Evolutionary conservation across 148 eudicot genomes (phyloP).

Genomic region (Cornus kousa): DNA sequence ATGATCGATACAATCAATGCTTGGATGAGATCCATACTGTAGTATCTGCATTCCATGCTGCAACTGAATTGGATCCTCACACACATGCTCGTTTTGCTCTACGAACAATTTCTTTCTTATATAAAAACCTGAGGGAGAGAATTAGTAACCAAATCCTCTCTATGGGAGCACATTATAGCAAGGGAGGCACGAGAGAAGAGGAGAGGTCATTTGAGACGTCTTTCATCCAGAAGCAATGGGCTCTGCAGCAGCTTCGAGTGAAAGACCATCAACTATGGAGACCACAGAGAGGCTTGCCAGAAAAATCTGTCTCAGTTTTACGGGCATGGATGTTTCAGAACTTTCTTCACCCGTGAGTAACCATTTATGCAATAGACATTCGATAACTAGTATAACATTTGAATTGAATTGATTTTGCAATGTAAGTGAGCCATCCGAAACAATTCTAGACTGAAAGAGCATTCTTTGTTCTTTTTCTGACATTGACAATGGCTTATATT

Average conservation of each 20-base stretch:
- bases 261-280: slow-evolving; percentile 87
- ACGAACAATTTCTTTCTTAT: slow-evolving; percentile 53
- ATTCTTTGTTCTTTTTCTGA: not conserved
- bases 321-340: slow-evolving; percentile 98
- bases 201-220: slow-evolving; percentile 52
- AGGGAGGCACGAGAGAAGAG: slow-evolving; percentile 26
- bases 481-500: not conserved
- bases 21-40: slow-evolving; percentile 85
- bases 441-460: not conserved
- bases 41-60: slow-evolving; percentile 80
- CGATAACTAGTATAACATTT: not conserved
- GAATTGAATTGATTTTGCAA: not conserved
- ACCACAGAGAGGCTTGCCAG: slow-evolving; percentile 96
- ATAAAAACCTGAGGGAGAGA: slow-evolving; percentile 72
- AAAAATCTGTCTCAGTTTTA: slow-evolving; percentile 86
- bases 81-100: slow-evolving; percentile 63
- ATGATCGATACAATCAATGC: slow-evolving; percentile 69
- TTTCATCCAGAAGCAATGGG: slow-evolving; percentile 87
- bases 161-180: slow-evolving; percentile 30
- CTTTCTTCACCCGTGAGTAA: slow-evolving; percentile 90
- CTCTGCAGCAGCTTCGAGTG: slow-evolving; percentile 70
- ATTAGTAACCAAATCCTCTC: slow-evolving; percentile 72
- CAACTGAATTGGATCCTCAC: slow-evolving; percentile 75
- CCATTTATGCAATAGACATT: not conserved
- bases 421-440: not conserved